A percentile compares a stretch with the other conserved stretches of the same genome.
These are phyloP conservation scores for Talaromyces sp. DNA, from an alignment of 2,329 filamentous ascomycete species.

Conservation along the genomic window DNA sequence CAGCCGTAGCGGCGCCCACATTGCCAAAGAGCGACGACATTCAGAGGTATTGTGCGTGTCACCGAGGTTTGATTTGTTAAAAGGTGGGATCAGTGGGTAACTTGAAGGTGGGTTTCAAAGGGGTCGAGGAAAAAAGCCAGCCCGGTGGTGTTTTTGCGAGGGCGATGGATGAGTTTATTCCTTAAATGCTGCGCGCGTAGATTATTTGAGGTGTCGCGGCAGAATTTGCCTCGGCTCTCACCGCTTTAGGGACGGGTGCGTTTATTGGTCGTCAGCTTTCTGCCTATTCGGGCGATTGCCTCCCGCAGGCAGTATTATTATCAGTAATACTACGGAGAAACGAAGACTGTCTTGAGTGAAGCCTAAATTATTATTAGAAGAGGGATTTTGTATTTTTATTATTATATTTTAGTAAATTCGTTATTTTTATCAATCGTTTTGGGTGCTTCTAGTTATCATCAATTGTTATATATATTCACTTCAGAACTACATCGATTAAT, in stretches of 20 bases:
- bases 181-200: background rate
- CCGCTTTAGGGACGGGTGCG: background rate
- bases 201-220: background rate
- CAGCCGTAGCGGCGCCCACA: constrained; percentile 45
- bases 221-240: background rate
- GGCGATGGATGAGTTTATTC: background rate
- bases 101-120: background rate
- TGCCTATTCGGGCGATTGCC: background rate
- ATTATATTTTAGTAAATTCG: no score
- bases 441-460: no score
- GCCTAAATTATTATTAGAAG: no score
- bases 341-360: no score
- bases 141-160: background rate
- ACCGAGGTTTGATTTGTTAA: background rate
- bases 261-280: background rate
- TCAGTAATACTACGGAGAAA: no score
- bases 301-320: background rate
- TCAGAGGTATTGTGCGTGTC: constrained; percentile 3
- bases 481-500: no score
- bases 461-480: no score
- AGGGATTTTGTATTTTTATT: no score
- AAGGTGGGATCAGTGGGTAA: background rate
- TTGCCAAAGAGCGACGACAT: constrained; percentile 51
- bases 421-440: no score
- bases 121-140: background rate